A percentile compares a stretch with the other conserved stretches of the same genome.
Evolutionary conservation across 2,329 filamentous ascomycete species (phyloP).

Genomic region (Paracamarosporium sp.): DNA sequence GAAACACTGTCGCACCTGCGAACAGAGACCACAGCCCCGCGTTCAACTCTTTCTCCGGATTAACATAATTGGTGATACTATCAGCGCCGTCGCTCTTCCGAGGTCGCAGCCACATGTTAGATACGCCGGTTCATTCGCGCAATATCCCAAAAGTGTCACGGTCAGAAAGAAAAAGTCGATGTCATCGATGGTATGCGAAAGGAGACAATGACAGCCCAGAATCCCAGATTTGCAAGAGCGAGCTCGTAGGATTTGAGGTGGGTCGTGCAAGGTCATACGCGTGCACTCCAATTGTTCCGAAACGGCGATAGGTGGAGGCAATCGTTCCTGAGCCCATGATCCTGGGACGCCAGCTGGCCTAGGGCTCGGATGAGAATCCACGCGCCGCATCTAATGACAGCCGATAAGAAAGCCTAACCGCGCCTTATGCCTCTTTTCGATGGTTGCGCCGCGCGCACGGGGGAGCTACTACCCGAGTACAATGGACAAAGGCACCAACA

Average conservation of each 20-base stretch:
- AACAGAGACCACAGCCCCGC: conserved; percentile 49
- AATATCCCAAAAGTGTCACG: neutral
- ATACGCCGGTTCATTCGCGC: neutral
- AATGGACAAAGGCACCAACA: neutral
- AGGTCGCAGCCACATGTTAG: conserved; percentile 8
- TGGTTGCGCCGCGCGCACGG: neutral
- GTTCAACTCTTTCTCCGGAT: conserved; percentile 45
- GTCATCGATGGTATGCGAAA: neutral
- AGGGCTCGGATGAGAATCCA: neutral
- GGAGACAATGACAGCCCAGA: neutral
- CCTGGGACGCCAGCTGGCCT: neutral
- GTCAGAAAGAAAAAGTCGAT: neutral
- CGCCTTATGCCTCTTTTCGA: neutral
- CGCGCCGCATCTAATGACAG: neutral
- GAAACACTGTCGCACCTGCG: conserved; percentile 44
- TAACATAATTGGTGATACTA: conserved; percentile 32
- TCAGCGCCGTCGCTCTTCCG: conserved; percentile 5
- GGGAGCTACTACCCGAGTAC: neutral
- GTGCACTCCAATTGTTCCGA: neutral
- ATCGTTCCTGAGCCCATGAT: conserved; percentile 1
- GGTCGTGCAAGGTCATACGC: neutral
- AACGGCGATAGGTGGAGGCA: conserved; percentile 3
- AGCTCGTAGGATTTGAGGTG: neutral
- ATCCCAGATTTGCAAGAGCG: neutral
- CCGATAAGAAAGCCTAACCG: neutral